A percentile compares a stretch with the other conserved stretches of the same genome.
Conservation (phyloP, 2,329 filamentous ascomycete genomes). For the Clonostachys solani region DNA sequence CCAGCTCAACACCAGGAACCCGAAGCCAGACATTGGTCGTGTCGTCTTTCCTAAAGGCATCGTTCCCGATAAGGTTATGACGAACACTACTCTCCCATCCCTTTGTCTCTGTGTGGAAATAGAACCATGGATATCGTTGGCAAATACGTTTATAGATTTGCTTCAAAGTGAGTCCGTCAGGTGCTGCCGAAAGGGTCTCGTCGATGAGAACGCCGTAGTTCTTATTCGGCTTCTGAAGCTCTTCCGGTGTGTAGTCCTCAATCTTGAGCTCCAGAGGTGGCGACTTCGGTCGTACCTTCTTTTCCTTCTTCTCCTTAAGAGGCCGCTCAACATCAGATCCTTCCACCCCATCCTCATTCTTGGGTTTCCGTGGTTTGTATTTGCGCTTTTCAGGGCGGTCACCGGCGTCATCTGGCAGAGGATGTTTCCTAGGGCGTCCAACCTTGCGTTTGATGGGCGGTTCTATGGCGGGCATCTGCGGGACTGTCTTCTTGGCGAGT, state of each 20-base stretch:
- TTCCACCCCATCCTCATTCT: conserved; percentile 46
- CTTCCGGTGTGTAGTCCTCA: conserved; percentile 52
- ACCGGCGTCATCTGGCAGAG: conserved; percentile 49
- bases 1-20: conserved; percentile 52
- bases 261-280: conserved; percentile 51
- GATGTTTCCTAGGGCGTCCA: conserved; percentile 61
- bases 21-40: conserved; percentile 53
- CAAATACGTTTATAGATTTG: conserved; percentile 62
- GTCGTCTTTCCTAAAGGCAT: conserved; percentile 56
- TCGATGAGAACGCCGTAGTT: conserved; percentile 59
- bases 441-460: conserved; percentile 59
- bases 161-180: conserved; percentile 52
- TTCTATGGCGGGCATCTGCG: conserved; percentile 40
- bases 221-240: conserved; percentile 57
- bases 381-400: conserved; percentile 59
- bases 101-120: conserved; percentile 56
- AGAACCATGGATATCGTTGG: conserved; percentile 54
- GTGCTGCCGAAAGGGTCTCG: conserved; percentile 50
- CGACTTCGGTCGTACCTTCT: conserved; percentile 55
- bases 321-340: conserved; percentile 52
- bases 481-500: conserved; percentile 44
- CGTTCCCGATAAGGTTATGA: conserved; percentile 59
- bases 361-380: conserved; percentile 59
- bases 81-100: conserved; percentile 65
- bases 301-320: conserved; percentile 55